Conservation (phyloP, 208 protist species). For the Zelonia costaricensis region DNA sequence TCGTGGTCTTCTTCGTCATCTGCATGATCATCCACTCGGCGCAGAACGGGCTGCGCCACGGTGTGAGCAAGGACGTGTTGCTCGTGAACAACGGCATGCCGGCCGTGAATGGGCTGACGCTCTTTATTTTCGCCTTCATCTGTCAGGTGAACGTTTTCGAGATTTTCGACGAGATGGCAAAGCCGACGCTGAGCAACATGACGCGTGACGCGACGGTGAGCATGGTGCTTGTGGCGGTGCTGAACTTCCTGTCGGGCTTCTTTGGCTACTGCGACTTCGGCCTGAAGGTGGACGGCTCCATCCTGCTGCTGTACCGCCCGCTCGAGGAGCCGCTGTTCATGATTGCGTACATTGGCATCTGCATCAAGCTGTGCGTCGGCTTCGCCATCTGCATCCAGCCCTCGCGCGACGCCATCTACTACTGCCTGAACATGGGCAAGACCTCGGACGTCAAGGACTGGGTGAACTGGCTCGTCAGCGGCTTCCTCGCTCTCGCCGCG, state of each 20-base stretch:
- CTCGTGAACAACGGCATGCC: conserved; percentile 37
- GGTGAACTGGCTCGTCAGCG: conserved; percentile 53
- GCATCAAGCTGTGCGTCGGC: conserved; percentile 77
- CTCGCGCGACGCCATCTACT: conserved; percentile 70
- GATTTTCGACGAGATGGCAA: conserved; percentile 72
- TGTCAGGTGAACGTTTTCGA: conserved; percentile 82
- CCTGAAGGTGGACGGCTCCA: conserved; percentile 39
- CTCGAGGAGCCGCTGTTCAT: conserved; percentile 45
- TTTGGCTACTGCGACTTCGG: conserved; percentile 87
- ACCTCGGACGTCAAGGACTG: conserved; percentile 48
- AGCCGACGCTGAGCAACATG: conserved; percentile 43
- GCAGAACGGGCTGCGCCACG: conserved; percentile 41
- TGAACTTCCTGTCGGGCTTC: conserved; percentile 73
- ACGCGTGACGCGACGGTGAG: conserved; percentile 50
- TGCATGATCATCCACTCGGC: conserved; percentile 70
- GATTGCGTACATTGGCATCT: conserved; percentile 69
- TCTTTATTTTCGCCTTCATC: conserved; percentile 84
- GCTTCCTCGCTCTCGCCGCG: conserved; percentile 42
- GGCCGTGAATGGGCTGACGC: conserved; percentile 58
- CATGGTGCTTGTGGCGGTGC: conserved; percentile 50
- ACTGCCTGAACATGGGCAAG: conserved; percentile 53
- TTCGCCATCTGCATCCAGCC: conserved; percentile 78
- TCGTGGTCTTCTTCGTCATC: conserved; percentile 80
- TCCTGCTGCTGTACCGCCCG: conserved; percentile 62
- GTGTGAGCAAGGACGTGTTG: conserved; percentile 33